Conservation (phyloP, 495 filamentous ascomycete genomes). For the Aspergillus ostianus region DNA sequence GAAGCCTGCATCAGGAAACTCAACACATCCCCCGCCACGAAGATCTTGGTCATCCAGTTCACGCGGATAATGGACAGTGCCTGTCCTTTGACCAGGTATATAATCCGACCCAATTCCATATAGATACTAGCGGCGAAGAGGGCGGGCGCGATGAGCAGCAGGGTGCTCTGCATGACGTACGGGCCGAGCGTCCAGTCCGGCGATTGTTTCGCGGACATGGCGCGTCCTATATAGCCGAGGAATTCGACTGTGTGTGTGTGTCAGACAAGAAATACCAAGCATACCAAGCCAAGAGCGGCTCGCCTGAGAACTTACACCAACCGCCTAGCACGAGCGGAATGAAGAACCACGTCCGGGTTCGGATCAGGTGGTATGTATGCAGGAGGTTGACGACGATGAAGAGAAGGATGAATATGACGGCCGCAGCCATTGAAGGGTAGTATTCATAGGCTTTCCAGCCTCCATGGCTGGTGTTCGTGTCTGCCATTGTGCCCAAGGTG, state of each 20-base stretch:
- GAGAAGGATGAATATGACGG: slow-evolving; percentile 47
- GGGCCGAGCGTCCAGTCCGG: slow-evolving; percentile 30
- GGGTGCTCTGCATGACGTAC: slow-evolving; percentile 46
- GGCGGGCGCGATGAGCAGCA: slow-evolving; percentile 49
- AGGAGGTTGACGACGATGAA: slow-evolving; percentile 38
- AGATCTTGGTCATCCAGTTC: slow-evolving; percentile 48
- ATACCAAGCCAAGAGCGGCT: not conserved
- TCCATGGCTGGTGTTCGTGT: not conserved
- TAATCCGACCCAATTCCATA: slow-evolving; percentile 53
- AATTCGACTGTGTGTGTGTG: slow-evolving; percentile 28
- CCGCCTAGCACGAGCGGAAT: slow-evolving; percentile 52
- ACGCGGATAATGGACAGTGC: slow-evolving; percentile 35
- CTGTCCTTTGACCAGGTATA: slow-evolving; percentile 38
- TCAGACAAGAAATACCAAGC: too few species aligned
- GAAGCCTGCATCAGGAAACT: slow-evolving; percentile 41
- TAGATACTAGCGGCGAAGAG: slow-evolving; percentile 57
- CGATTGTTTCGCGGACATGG: slow-evolving; percentile 27
- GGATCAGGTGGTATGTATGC: slow-evolving; percentile 41
- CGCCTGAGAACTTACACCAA: slow-evolving; percentile 38
- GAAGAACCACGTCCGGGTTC: slow-evolving; percentile 49
- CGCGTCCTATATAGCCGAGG: slow-evolving; percentile 38
- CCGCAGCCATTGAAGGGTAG: slow-evolving; percentile 46
- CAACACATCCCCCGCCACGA: slow-evolving; percentile 35
- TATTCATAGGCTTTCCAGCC: slow-evolving; percentile 45
- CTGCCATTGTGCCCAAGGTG: slow-evolving; percentile 10